phyloP scores from a whole-genome alignment of 2,329 filamentous ascomycete genomes.

The Dactylellina sp. region DNA sequence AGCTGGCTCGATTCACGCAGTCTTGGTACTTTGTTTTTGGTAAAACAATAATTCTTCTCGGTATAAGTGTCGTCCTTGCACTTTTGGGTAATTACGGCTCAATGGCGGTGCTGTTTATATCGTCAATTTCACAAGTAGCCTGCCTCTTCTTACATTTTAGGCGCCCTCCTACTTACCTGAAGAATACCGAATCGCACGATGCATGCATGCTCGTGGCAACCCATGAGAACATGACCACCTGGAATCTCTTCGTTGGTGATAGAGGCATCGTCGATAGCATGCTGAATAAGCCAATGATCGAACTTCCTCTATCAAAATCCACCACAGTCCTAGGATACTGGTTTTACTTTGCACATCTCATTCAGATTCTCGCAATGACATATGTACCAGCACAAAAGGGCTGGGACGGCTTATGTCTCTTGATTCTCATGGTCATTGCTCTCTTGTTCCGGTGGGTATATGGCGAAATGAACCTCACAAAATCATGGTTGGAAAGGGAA shows the following conservation, averaged over 20 bases:
- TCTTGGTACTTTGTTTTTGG: constrained; percentile 13
- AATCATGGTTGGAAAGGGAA: constrained; percentile 56
- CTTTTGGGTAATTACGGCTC: constrained; percentile 58
- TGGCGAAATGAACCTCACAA: constrained; percentile 26
- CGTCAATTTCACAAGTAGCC: constrained; percentile 57
- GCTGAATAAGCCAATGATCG: constrained; percentile 61
- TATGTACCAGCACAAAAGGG: constrained; percentile 60
- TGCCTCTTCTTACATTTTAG: constrained; percentile 42
- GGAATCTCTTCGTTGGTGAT: constrained; percentile 61
- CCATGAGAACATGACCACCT: constrained; percentile 60
- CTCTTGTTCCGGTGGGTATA: constrained; percentile 16
- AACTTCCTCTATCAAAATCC: constrained; percentile 13
- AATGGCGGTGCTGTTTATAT: constrained; percentile 56
- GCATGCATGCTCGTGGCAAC: constrained; percentile 61
- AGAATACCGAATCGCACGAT: constrained; percentile 60
- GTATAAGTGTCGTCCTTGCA: constrained; percentile 42
- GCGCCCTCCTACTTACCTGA: constrained; percentile 58
- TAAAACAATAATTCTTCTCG: constrained; percentile 8
- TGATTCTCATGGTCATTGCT: constrained; percentile 51
- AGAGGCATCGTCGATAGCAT: constrained; percentile 60
- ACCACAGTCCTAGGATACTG: constrained; percentile 43
- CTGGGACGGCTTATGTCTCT: constrained; percentile 58
- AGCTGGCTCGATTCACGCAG: neutral
- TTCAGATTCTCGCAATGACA: constrained; percentile 60
- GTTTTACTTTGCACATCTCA: constrained; percentile 58